Percentiles rank a stretch among this genome's conserved stretches.
Conservation (phyloP, 176 grass and related monocot genomes). For the Eragrostis nindensis region DNA sequence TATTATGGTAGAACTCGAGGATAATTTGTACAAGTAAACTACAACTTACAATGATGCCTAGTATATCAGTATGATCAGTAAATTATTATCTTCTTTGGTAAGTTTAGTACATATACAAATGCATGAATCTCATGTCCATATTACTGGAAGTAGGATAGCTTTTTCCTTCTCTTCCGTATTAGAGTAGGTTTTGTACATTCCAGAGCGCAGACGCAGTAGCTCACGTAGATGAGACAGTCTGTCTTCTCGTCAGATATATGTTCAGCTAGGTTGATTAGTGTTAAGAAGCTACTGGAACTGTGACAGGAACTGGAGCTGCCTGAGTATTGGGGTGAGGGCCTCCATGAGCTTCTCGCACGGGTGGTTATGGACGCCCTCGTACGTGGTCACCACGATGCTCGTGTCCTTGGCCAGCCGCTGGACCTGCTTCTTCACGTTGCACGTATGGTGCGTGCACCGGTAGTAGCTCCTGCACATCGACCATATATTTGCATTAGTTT, state of each 20-base stretch:
- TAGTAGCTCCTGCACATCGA: conserved; percentile 56
- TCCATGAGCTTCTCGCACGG: conserved; percentile 72
- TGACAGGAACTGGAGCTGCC: conserved; percentile 62
- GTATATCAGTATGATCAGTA: background rate
- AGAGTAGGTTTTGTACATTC: background rate
- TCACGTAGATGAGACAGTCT: background rate
- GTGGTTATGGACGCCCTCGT: conserved; percentile 71
- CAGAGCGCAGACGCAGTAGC: background rate
- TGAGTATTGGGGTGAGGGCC: conserved; percentile 52
- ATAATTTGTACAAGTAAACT: background rate
- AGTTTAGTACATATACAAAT: no score
- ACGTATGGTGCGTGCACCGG: conserved; percentile 64
- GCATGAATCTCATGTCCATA: background rate
- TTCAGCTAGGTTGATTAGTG: background rate
- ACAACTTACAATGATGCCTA: background rate
- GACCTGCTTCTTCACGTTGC: conserved; percentile 77
- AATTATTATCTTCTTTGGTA: no score
- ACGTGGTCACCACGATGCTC: conserved; percentile 69
- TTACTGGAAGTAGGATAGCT: conserved; percentile 4
- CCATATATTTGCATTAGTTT: background rate
- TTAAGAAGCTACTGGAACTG: conserved; percentile 33
- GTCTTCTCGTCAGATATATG: background rate
- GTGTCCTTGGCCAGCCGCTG: conserved; percentile 58
- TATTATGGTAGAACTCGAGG: background rate
- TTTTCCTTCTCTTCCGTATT: conserved; percentile 10